Evolutionary conservation across 2,329 filamentous ascomycete species (phyloP).

Genomic region (Colletotrichum brevisporum): DNA sequence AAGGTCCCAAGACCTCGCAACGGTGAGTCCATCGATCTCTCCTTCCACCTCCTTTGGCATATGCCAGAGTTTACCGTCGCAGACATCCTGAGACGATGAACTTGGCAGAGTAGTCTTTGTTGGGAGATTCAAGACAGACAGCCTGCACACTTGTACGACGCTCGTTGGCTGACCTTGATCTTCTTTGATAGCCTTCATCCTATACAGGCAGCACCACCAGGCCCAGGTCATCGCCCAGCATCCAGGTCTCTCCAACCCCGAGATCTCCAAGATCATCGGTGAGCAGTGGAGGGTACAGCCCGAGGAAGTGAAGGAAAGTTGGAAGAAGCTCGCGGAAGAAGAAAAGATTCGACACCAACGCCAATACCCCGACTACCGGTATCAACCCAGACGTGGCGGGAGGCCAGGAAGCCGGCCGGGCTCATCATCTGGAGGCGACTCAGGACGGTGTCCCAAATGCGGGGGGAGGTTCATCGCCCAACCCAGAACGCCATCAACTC

Average conservation of each 20-base stretch:
- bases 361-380: slow-evolving; percentile 94
- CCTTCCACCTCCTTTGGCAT: slow-evolving; percentile 31
- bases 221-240: slow-evolving; percentile 83
- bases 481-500: slow-evolving; percentile 70
- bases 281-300: slow-evolving; percentile 88
- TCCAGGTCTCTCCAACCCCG: slow-evolving; percentile 92
- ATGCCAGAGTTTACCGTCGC: slow-evolving; percentile 27
- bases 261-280: slow-evolving; percentile 97
- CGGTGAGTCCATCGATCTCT: slow-evolving; percentile 59
- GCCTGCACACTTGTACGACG: slow-evolving; percentile 26
- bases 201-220: slow-evolving; percentile 96
- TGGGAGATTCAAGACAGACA: slow-evolving; percentile 28
- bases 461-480: slow-evolving; percentile 77
- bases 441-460: slow-evolving; percentile 78
- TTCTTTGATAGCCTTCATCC: slow-evolving; percentile 84
- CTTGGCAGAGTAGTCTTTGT: slow-evolving; percentile 30
- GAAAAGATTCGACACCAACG: slow-evolving; percentile 91
- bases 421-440: slow-evolving; percentile 60
- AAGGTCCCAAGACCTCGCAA: slow-evolving; percentile 73
- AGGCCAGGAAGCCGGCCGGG: slow-evolving; percentile 51
- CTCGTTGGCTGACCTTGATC: slow-evolving; percentile 44
- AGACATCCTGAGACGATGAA: slow-evolving; percentile 20
- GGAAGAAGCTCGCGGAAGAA: slow-evolving; percentile 92
- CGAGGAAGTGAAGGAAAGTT: slow-evolving; percentile 82
- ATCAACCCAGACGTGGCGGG: slow-evolving; percentile 83